Base-by-base conservation (phyloP, 2,329 filamentous ascomycete species). In the Colletotrichum musae region DNA sequence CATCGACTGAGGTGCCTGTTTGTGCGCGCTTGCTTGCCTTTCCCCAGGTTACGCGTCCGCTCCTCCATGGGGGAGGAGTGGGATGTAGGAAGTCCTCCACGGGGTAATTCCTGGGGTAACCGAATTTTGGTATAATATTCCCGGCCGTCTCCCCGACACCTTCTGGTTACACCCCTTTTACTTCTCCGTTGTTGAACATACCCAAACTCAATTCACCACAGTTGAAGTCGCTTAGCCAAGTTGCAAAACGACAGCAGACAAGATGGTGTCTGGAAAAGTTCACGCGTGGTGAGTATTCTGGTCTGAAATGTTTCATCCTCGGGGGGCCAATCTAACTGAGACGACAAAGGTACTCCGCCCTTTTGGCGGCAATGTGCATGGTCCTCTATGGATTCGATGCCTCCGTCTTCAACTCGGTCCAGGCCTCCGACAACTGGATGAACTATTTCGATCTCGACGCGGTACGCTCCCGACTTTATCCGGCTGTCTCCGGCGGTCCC, bases 361-460 rank as follows among this genome's bases (percentile, higher is more conserved):
- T 92, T 54, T 88, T 93, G 72, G 91, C 91, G 66, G 90, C 91
- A 73, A 89, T 90, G 77, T 92, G 90, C 78, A 93, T 93, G 91
- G 90, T 93, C 28, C 84, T 93, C 47, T 93, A 93, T 76, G 91
- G 91, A 64, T 64, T 57, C 26, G 61, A 58, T 28, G 59, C 59
- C 2, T 92, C 90, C 39, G 91, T 92, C 47, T 93, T 90, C 84
- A 93, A 93, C 77, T 90, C 91, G 5, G 87, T 92, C 4, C 91
- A 92, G 77, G 89, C 88, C 36, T 92, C 89, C 1, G 79, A 88
- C 15, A 87, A 93, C 76, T 93, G 91, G 91, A 80, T 89, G 5
- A 81, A 81, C 10, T 93, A 86, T 80, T 92, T 92, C 78, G 82
- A 90, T 72, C 75, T 86, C 45, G 76, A 85, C 60, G 58, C 81